Evolutionary conservation across 1,139 yeast species (phyloP), one percentile per base, ranked within the genome.

Genomic region (Kodamaea fungicola): DNA sequence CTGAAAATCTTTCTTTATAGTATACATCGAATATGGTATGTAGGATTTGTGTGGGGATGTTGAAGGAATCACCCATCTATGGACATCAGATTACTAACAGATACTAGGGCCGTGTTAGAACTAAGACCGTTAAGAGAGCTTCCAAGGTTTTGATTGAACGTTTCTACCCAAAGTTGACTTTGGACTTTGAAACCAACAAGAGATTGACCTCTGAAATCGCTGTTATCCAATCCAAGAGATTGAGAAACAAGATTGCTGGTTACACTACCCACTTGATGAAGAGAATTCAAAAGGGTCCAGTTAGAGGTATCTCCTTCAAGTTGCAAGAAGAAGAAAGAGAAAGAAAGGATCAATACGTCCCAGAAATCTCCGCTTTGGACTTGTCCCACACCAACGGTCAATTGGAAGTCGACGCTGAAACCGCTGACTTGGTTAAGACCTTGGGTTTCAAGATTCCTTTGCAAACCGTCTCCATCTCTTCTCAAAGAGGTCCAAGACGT

Each of bases 251-350:
- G 89, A 94, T 92, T 69, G 98, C 99, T 72, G 99, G 99, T 73
- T 92, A 90, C 96, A 92, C 98, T 77, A 92, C 98, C 68, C 99
- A 92, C 78, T 84, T 92, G 77, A 94, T 92, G 98, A 90, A 88
- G 84, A 90, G 99, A 82, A 92, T 92, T 70, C 98, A 94, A 79
- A 92, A 92, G 83, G 99, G 99, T 69, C 98, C 99, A 80, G 99
- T 92, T 63, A 90, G 97, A 84, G 99, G 99, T 81, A 94, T 92
- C 62, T 92, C 98, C 64, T 92, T 92, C 96, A 94, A 94, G 79
- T 88, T 92, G 70, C 99, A 92, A 83, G 99, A 92, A 80, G 99
- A 92, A 80, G 99, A 94, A 83, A 92, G 98, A 84, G 99, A 94
- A 80, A 87, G 98, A 82, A 92, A 94, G 80, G 99, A 94, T 77